phyloP scores from a whole-genome alignment of 371 early-diverging fungal species.

The Nematocida sp. region DNA sequence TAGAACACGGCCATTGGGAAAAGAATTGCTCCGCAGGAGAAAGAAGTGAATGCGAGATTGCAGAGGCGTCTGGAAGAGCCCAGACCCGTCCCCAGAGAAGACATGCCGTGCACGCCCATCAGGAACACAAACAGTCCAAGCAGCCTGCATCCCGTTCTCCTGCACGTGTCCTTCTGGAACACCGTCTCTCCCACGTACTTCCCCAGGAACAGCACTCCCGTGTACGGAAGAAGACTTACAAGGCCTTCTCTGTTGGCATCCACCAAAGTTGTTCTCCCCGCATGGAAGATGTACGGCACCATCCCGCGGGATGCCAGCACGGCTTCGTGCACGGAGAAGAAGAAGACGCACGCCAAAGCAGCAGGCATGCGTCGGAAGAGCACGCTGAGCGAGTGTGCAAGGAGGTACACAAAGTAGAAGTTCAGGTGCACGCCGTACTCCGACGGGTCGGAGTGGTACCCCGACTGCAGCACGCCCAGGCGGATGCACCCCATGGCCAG shows the following conservation, averaged over 20 bases:
- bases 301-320: not conserved
- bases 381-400: slow-evolving; percentile 33
- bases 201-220: slow-evolving; percentile 56
- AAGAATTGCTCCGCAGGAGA: slow-evolving; percentile 33
- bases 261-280: slow-evolving; percentile 44
- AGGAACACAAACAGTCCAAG: not conserved
- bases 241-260: slow-evolving; percentile 60
- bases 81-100: not conserved
- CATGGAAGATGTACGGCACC: slow-evolving; percentile 11
- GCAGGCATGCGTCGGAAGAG: slow-evolving; percentile 11
- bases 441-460: slow-evolving; percentile 55
- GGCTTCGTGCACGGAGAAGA: slow-evolving; percentile 35
- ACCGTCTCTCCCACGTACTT: slow-evolving; percentile 48
- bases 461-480: slow-evolving; percentile 39
- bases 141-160: not conserved
- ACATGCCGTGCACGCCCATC: slow-evolving; percentile 15
- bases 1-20: slow-evolving; percentile 9
- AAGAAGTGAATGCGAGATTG: slow-evolving; percentile 42
- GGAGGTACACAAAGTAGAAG: slow-evolving; percentile 62
- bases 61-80: slow-evolving; percentile 50
- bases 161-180: not conserved
- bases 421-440: slow-evolving; percentile 63
- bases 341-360: not conserved
- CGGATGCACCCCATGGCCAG: slow-evolving; percentile 57
- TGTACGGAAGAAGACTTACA: slow-evolving; percentile 50